phyloP scores from a whole-genome alignment of 257 asterid genomes.

The Striga asiatica region DNA sequence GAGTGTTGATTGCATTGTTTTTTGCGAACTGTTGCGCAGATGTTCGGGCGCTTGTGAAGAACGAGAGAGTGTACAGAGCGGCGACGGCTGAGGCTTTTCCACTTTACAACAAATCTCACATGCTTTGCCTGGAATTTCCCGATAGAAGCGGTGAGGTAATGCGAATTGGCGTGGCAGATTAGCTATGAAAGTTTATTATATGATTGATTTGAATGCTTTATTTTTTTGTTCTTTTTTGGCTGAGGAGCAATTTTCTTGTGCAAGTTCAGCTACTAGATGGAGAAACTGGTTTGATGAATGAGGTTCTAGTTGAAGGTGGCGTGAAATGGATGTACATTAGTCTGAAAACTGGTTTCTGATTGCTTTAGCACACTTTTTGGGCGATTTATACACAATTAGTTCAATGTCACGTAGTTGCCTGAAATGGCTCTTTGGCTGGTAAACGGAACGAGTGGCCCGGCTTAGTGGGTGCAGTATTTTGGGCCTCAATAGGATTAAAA shows the following conservation, averaged over 20 bases:
- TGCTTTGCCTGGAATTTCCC: constrained; percentile 79
- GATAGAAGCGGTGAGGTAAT: constrained; percentile 90
- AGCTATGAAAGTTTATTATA: neutral
- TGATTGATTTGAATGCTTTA: constrained; percentile 1
- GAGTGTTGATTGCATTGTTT: neutral
- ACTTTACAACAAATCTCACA: constrained; percentile 70
- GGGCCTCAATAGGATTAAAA: too few relatives aligned
- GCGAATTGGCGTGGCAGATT: constrained; percentile 2
- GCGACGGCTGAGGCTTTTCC: constrained; percentile 87
- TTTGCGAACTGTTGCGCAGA: constrained; percentile 34
- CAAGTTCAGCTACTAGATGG: neutral
- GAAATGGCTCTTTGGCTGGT: too few relatives aligned
- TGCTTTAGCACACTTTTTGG: neutral
- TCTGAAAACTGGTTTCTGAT: constrained; percentile 1
- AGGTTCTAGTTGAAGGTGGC: neutral
- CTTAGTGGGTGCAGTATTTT: too few relatives aligned
- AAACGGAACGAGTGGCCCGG: too few relatives aligned
- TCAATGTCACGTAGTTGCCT: neutral
- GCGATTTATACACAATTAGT: neutral
- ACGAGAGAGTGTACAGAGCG: constrained; percentile 45
- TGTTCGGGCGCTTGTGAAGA: constrained; percentile 55
- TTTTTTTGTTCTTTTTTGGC: constrained; percentile 2
- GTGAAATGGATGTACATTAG: constrained; percentile 6
- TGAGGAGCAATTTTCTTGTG: neutral
- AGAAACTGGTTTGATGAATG: neutral